These are phyloP conservation scores for Cladosporium sp. DNA, from an alignment of 2,329 filamentous ascomycete species.

Conservation along the genomic window DNA sequence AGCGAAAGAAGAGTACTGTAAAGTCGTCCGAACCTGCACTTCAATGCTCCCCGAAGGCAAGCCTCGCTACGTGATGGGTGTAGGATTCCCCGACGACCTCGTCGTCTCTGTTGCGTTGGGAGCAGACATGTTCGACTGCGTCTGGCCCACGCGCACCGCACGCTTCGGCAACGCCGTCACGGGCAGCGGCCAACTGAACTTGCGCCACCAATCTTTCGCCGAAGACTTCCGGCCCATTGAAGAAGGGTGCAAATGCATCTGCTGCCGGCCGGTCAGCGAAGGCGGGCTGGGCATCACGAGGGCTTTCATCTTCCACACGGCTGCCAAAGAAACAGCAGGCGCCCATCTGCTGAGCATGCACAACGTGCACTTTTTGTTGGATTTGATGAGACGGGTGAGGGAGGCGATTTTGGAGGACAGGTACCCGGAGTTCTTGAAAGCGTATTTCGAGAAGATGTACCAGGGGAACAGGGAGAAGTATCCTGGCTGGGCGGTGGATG, in stretches of 20 bases:
- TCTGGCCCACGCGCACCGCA: slow-evolving; percentile 95
- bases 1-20: slow-evolving; percentile 87
- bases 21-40: slow-evolving; percentile 79
- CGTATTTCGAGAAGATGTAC: slow-evolving; percentile 76
- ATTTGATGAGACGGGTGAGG: slow-evolving; percentile 72
- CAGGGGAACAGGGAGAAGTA: slow-evolving; percentile 58
- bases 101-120: slow-evolving; percentile 90
- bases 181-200: slow-evolving; percentile 71
- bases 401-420: slow-evolving; percentile 50
- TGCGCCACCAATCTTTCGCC: slow-evolving; percentile 71
- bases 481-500: slow-evolving; percentile 79
- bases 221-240: slow-evolving; percentile 81
- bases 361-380: slow-evolving; percentile 88
- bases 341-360: slow-evolving; percentile 85
- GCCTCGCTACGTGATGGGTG: slow-evolving; percentile 98
- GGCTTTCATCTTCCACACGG: slow-evolving; percentile 87
- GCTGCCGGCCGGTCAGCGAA: slow-evolving; percentile 60
- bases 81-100: slow-evolving; percentile 92
- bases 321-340: slow-evolving; percentile 90
- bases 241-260: slow-evolving; percentile 72
- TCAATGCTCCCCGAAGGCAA: slow-evolving; percentile 79
- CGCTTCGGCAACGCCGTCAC: slow-evolving; percentile 95
- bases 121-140: slow-evolving; percentile 99
- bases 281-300: slow-evolving; percentile 77
- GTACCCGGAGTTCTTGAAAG: slow-evolving; percentile 71